A percentile compares a stretch with the other conserved stretches of the same genome.
phyloP scores from a whole-genome alignment of 2,329 filamentous ascomycete species.

The Berkeleyomyces rouxiae region DNA sequence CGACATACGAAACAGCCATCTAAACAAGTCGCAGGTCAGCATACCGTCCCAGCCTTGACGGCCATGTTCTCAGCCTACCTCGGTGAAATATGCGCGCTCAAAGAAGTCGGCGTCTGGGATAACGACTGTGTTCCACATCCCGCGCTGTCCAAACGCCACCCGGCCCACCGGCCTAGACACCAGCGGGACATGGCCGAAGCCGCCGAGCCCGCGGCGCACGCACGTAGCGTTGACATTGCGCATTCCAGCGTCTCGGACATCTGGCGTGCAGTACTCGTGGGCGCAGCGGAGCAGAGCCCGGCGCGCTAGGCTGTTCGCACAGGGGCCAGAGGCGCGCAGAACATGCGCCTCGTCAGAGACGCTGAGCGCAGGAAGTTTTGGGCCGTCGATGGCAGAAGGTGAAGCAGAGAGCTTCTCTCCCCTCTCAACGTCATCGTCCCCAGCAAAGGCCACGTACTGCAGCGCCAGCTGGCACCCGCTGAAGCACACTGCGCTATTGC shows the following conservation, averaged over 20 bases:
- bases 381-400: neutral
- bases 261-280: constrained; percentile 21
- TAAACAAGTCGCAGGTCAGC: constrained; percentile 4
- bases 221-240: constrained; percentile 23
- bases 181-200: neutral
- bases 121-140: constrained; percentile 5
- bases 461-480: constrained; percentile 5
- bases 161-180: neutral
- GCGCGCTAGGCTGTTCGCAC: constrained; percentile 5
- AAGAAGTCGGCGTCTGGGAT: constrained; percentile 9
- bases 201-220: constrained; percentile 16
- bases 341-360: neutral
- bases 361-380: no score
- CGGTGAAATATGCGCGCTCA: constrained; percentile 9
- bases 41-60: neutral
- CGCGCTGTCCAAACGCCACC: constrained; percentile 2
- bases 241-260: constrained; percentile 17
- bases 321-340: neutral
- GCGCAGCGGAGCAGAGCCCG: constrained; percentile 20
- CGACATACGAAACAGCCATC: constrained; percentile 23
- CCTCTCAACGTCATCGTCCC: neutral
- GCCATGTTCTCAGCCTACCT: neutral
- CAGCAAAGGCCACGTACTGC: constrained; percentile 3
- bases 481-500: neutral
- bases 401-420: neutral